Evolutionary conservation across 148 eudicot genomes (phyloP), one percentile per base, ranked within the genome.

Genomic region (Limonium bicolor): DNA sequence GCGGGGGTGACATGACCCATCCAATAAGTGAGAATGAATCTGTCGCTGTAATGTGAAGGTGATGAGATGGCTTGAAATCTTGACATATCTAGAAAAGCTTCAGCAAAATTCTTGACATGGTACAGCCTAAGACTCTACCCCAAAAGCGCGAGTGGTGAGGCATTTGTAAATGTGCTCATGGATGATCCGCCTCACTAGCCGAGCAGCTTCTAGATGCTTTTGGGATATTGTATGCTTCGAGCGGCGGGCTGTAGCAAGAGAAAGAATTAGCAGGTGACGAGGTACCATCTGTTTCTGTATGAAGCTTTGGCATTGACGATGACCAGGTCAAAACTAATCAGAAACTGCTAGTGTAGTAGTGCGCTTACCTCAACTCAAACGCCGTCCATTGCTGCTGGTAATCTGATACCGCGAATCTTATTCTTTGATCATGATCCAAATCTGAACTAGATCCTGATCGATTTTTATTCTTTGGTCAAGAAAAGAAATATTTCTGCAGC

Each of bases 141-240:
- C 80, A 86, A 58, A 55, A 54, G 13, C 71, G 82, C 46, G 66
- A 80, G n/a, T 15, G 93, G 77, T 14, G 78, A 70, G 68, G 86
- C 66, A 11, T 86, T 81, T 26, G 69, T 86, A 0, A 80, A 81
- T 36, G 64, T 78, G 0, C 50, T 86, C 5, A 65, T 65, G 20
- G 86, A 75, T 25, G 93, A 86, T 49, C 78, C 86, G 1, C 60
- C 11, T 72, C 72, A 6, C 82, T 86, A 31, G 76, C 95, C 3
- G 95, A 76, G 49, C 95, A 86, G 71, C 80, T 86, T 27, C 58
- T 74, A 1, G 86, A 86, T 59, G 68, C 93, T 4, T 86, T 86
- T 16, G 72, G n/a, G n/a, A n/a, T n/a, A n/a, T n/a, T n/a, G n/a
- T n/a, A n/a, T n/a, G n/a, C n/a, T n/a, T n/a, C n/a, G n/a, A n/a